phyloP scores from a whole-genome alignment of 176 grass and related monocot species.

The Musa acuminata region DNA sequence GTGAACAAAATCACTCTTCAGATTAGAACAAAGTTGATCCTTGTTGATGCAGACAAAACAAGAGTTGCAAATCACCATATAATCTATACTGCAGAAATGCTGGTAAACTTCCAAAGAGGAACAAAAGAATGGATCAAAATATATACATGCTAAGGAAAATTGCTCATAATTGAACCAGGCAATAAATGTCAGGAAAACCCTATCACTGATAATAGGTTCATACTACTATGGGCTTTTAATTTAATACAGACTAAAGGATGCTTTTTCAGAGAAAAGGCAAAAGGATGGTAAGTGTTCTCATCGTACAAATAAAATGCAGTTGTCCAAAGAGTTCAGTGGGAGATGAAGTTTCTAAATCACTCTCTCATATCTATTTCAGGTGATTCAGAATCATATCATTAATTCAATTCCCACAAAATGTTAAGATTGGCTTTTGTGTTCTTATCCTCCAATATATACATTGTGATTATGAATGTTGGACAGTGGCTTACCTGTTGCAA shows the following conservation, averaged over 20 bases:
- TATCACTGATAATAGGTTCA: neutral
- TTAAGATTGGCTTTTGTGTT: neutral
- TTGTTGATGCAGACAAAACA: too few relatives aligned
- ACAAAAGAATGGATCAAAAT: too few relatives aligned
- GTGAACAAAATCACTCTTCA: too few relatives aligned
- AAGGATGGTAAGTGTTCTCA: too few relatives aligned
- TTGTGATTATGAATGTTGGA: neutral
- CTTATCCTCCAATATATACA: neutral
- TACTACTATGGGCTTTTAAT: neutral
- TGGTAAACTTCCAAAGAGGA: too few relatives aligned
- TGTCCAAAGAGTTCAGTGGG: neutral
- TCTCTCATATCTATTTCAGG: neutral
- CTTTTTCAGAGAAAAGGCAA: neutral
- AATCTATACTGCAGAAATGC: too few relatives aligned
- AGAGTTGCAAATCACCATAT: too few relatives aligned
- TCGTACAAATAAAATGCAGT: neutral
- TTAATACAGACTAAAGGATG: neutral
- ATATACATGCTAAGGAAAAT: too few relatives aligned
- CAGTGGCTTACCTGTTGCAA: conserved; percentile 69
- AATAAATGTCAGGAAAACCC: too few relatives aligned
- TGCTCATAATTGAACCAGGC: too few relatives aligned
- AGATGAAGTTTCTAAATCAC: neutral
- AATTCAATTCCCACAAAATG: neutral
- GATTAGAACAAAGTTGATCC: too few relatives aligned
- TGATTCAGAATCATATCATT: too few relatives aligned